Conservation (phyloP, 441 rosid genomes). For the Mallotus repandus region DNA sequence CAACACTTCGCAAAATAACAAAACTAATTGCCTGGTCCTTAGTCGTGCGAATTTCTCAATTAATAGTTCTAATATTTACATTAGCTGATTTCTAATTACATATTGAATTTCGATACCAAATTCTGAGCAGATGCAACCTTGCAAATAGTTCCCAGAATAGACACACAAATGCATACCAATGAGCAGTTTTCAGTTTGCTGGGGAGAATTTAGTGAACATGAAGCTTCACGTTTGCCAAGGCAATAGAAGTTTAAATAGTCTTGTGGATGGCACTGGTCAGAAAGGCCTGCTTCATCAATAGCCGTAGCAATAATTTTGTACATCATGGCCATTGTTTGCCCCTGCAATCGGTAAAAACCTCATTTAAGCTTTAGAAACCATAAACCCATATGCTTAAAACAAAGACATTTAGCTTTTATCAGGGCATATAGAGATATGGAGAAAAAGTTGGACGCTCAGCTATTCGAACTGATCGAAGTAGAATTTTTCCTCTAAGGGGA, state of each 20-base stretch:
- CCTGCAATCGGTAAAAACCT: conserved; percentile 36
- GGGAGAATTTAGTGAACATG: conserved; percentile 21
- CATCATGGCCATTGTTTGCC: conserved; percentile 84
- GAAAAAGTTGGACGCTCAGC: too few relatives aligned
- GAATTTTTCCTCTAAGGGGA: too few relatives aligned
- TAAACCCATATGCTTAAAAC: too few relatives aligned
- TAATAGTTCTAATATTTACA: neutral
- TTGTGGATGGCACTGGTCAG: conserved; percentile 45
- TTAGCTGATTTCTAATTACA: neutral
- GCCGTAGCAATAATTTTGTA: conserved; percentile 59
- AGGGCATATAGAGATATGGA: neutral
- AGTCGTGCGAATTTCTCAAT: neutral
- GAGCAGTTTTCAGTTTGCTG: conserved; percentile 39
- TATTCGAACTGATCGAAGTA: too few relatives aligned
- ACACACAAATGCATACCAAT: conserved; percentile 32
- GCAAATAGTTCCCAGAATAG: neutral
- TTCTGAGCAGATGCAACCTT: neutral
- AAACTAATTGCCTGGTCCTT: neutral
- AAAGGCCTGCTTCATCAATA: conserved; percentile 48
- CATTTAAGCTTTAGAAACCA: conserved; percentile 8
- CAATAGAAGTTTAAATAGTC: conserved; percentile 80
- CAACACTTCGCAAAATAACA: too few relatives aligned
- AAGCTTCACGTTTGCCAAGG: conserved; percentile 71
- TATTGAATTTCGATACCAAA: neutral
- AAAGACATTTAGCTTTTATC: too few relatives aligned